Base-by-base conservation (phyloP, 805 yeast species). In the Nakazawaea populi region DNA sequence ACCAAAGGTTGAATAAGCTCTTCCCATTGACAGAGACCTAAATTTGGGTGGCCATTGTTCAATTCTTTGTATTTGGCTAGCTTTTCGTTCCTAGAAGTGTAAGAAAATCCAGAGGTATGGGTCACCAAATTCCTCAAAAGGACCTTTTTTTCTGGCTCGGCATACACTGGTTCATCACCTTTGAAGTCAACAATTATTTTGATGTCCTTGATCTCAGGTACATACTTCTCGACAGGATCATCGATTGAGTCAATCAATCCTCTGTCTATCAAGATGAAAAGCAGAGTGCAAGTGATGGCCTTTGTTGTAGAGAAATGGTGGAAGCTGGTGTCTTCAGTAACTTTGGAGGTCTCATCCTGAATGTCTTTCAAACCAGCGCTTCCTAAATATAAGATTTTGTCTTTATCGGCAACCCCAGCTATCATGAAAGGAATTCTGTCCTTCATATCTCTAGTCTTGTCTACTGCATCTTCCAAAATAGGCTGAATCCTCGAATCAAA, bases 71-170 rank as follows among this genome's bases (percentile, higher is more conserved):
- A 37, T 47, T 58, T 56, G 9, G 42, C 45, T 31, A 59, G 51
- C 2, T 54, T 51, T 3, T 54, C 58, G 54, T 55, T 54, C 57
- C 64, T 65, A 55, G 68, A 66, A 4, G 61, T 47, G 53, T 71
- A 70, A 18, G 64, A 62, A 14, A 71, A 61, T 3, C 75, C 75
- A 9, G 73, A 61, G 6, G 74, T 70, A 52, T 71, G 75, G 3
- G 68, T 56, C 38, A 71, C 47, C 43, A 71, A 59, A 55, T 61
- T 64, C 53, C 69, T 58, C 34, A 69, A 49, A 9, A 75, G 71
- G 49, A 69, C 64, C 35, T 60, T 56, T 18, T 55, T 60, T 48
- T 59, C 67, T 39, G 61, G 61, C 24, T 60, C 55, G 1, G 44
- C 60, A 28, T 66, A 54, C 8, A 59, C 49, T 1, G 60, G 55